Conservation (phyloP, 2,329 filamentous ascomycete species). For the Cladosporium sphaerospermum region DNA sequence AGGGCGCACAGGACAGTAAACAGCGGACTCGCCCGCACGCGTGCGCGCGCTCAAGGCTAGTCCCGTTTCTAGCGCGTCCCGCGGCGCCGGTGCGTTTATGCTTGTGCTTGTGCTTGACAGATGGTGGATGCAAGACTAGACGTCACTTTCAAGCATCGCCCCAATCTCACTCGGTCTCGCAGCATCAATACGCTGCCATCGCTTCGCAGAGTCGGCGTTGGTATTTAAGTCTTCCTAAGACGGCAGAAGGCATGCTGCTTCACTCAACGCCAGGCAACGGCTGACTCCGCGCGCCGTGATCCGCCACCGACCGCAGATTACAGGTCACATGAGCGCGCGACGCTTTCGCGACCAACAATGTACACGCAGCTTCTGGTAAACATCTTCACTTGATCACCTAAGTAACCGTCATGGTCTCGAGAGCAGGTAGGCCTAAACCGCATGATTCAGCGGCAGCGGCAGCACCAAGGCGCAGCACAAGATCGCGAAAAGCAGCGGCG, state of each 20-base stretch:
- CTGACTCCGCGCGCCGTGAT: not conserved
- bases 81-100: too few relatives aligned
- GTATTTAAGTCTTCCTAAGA: too few relatives aligned
- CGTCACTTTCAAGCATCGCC: too few relatives aligned
- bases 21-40: too few relatives aligned
- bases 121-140: too few relatives aligned
- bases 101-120: too few relatives aligned
- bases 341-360: constrained; percentile 12
- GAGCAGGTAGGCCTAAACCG: constrained; percentile 23
- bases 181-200: too few relatives aligned
- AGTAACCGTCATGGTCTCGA: constrained; percentile 23
- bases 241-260: too few relatives aligned
- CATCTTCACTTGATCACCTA: not conserved
- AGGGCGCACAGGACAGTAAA: not conserved
- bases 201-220: too few relatives aligned
- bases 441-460: constrained; percentile 3
- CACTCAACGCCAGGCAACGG: not conserved
- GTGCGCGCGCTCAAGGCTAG: too few relatives aligned
- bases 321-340: constrained; percentile 21
- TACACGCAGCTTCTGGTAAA: not conserved
- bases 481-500: constrained; percentile 8
- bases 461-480: constrained; percentile 12
- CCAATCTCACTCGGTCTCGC: too few relatives aligned
- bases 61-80: too few relatives aligned
- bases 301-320: not conserved